Base-by-base conservation (phyloP, 164 flowering plant species). In the Aristolochia fimbriata region DNA sequence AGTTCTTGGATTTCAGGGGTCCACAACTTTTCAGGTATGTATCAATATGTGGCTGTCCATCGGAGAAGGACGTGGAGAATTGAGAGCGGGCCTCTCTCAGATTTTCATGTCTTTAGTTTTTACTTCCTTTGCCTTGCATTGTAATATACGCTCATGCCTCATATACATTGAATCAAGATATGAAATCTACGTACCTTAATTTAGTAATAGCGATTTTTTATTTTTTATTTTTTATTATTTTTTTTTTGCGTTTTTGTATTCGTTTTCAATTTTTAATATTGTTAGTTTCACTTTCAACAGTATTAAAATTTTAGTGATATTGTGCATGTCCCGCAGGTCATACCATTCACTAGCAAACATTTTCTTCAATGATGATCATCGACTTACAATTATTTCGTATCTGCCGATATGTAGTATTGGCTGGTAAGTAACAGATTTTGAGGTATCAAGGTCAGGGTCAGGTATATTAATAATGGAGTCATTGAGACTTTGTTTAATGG, bases 11-110 rank as follows among this genome's bases (percentile, higher is more conserved):
- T 64, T 69, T 64, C 68, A 47, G 25, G 46, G 52, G n/a, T 22
- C 71, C 71, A 63, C 67, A 58, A 53, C 30, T 59, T 58, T 48
- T 15, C 49, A 51, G 46, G 55, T 54, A 66, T 48, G 47, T 37
- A 22, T 48, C 27, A 1, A 37, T 37, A 1, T 37, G 9, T 37
- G 43, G 11, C 7, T 27, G 30, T 27, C n/a, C 57, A 21, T 41
- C n/a, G 37, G 20, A 47, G 20, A 48, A 51, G 19, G 57, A 25
- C 49, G 71, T 68, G 70, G 70, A 22, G 48, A 49, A 41, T 21
- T 47, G 51, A 27, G 30, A 27, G 5, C 30, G 30, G 30, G 30
- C 30, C 30, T 27, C 2, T 27, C 30, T 5, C 5, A 27, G 30
- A 27, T 16, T 9, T 13, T 17, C 37, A 51, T 59, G 43, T 19